Conservation (phyloP, 257 asterid species). For the Gynochthodes officinalis region DNA sequence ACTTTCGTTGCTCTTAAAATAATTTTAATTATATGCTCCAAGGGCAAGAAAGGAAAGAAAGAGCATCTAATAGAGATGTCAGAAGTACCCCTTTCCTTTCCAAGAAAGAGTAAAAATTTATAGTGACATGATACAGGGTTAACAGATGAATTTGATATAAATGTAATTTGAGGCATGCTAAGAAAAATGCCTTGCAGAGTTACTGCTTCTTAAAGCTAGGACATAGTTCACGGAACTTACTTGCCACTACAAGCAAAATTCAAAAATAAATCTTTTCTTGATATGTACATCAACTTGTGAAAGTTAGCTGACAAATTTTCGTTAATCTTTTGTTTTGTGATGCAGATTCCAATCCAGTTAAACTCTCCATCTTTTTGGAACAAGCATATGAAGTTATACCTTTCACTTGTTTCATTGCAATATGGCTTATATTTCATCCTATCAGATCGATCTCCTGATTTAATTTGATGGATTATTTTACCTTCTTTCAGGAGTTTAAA, state of each 20-base stretch:
- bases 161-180: not conserved
- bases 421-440: not conserved
- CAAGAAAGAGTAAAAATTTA: not conserved
- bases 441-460: not conserved
- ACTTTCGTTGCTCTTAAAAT: not conserved
- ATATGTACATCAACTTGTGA: not conserved
- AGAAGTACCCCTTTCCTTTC: not conserved
- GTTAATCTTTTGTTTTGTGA: not conserved
- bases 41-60: not conserved
- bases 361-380: not conserved
- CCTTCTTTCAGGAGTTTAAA: not conserved
- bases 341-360: not conserved
- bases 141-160: too few species aligned
- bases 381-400: not conserved
- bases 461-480: not conserved
- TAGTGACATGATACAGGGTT: too few species aligned
- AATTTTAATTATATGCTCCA: not conserved
- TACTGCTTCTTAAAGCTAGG: not conserved
- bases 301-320: not conserved
- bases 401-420: not conserved
- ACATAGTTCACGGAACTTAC: too few species aligned
- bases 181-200: not conserved
- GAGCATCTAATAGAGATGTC: not conserved
- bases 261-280: not conserved
- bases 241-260: not conserved